phyloP scores from a whole-genome alignment of 345 rosid species.

The thale cress (Arabidopsis thaliana) region DNA sequence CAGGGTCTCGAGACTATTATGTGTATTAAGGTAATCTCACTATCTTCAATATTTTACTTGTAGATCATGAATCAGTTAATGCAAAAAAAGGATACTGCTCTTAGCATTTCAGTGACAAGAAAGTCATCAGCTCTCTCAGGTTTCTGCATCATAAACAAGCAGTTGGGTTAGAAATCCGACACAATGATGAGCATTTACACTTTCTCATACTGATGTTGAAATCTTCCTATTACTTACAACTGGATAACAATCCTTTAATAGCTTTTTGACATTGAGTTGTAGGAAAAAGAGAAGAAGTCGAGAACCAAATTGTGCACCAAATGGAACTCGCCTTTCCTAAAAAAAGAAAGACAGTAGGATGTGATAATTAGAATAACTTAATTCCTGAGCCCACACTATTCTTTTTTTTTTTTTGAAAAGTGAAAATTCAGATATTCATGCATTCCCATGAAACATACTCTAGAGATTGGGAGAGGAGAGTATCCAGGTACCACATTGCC shows the following conservation, averaged over 20 bases:
- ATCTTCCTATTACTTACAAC: slow-evolving; percentile 55
- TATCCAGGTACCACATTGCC: slow-evolving; percentile 73
- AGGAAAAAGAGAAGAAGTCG: slow-evolving; percentile 65
- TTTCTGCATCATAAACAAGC: slow-evolving; percentile 55
- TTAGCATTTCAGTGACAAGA: slow-evolving; percentile 79
- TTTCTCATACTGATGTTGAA: slow-evolving; percentile 3
- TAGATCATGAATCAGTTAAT: background rate
- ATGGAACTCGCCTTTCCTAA: slow-evolving; percentile 70
- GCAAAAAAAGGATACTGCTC: slow-evolving; percentile 78
- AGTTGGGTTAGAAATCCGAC: background rate
- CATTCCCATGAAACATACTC: slow-evolving; percentile 49
- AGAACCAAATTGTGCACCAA: slow-evolving; percentile 68
- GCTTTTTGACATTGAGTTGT: slow-evolving; percentile 58
- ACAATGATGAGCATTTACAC: slow-evolving; percentile 5
- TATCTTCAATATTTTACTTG: background rate
- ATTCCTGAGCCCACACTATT: slow-evolving; percentile 14
- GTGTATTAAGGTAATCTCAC: slow-evolving; percentile 54
- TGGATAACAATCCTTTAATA: slow-evolving; percentile 77
- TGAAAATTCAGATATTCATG: background rate
- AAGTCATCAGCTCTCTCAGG: slow-evolving; percentile 74
- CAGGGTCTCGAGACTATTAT: slow-evolving; percentile 79
- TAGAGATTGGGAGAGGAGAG: slow-evolving; percentile 50
- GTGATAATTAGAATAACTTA: background rate
- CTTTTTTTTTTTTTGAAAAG: background rate
- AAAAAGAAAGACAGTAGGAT: background rate